A percentile compares a stretch with the other conserved stretches of the same genome.
Evolutionary conservation across 225 moss, liverwort and hornwort genomes (phyloP).

Genomic region (Pseudoscleropodium purum): DNA sequence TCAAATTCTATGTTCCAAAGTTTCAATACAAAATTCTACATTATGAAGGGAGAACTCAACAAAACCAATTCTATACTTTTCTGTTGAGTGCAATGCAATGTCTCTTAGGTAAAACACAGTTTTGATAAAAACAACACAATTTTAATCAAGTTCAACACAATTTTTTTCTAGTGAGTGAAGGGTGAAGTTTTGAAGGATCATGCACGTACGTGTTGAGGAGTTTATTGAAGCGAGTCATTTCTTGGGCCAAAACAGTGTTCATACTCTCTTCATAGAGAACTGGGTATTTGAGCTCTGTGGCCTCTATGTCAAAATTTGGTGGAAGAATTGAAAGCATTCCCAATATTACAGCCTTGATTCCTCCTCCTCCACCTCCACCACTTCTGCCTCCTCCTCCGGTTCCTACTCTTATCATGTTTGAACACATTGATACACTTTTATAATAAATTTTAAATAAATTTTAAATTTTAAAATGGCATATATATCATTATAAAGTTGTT

Average conservation of each 20-base stretch:
- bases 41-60: too few relatives aligned
- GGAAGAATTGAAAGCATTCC: constrained; percentile 57
- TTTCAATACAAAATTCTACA: too few relatives aligned
- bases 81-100: too few relatives aligned
- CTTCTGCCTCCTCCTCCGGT: constrained; percentile 29
- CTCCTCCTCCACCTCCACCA: constrained; percentile 38
- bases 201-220: constrained; percentile 41
- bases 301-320: constrained; percentile 77
- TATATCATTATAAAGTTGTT: too few relatives aligned
- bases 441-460: not conserved
- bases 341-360: constrained; percentile 40
- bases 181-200: not conserved
- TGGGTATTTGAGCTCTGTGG: constrained; percentile 77
- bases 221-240: constrained; percentile 96
- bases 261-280: constrained; percentile 88
- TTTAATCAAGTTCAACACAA: not conserved
- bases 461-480: too few relatives aligned
- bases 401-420: not conserved
- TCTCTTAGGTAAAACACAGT: too few relatives aligned
- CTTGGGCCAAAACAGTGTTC: constrained; percentile 89
- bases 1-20: too few relatives aligned
- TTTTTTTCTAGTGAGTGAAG: too few relatives aligned
- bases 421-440: too few relatives aligned
- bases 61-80: too few relatives aligned
- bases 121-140: too few relatives aligned